These are phyloP conservation scores for Aegle marmelos DNA, from an alignment of 345 rosid genomes.

Conservation along the genomic window DNA sequence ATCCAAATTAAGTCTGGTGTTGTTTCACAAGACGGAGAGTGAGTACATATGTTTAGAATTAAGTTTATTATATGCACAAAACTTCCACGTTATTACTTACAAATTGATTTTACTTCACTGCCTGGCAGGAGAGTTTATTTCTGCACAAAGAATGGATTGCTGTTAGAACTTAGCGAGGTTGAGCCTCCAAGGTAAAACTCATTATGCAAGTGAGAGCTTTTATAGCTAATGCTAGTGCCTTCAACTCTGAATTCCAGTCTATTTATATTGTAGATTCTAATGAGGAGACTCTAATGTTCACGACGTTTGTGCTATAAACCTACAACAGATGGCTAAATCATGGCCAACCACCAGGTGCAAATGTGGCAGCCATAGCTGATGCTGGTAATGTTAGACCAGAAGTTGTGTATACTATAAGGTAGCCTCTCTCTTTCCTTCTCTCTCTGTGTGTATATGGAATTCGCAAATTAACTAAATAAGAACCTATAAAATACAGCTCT, in stretches of 20 bases:
- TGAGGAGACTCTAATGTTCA: constrained; percentile 26
- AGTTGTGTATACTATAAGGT: constrained; percentile 60
- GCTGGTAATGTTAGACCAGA: constrained; percentile 47
- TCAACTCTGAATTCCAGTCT: constrained; percentile 17
- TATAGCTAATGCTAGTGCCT: constrained; percentile 4
- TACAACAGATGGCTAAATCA: constrained; percentile 64
- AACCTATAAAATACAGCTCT: constrained; percentile 42
- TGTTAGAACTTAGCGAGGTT: constrained; percentile 52
- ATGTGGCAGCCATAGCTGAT: constrained; percentile 59
- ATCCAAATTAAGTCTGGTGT: constrained; percentile 55
- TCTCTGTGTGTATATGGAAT: neutral
- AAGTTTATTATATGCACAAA: neutral
- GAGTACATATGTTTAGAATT: constrained; percentile 26
- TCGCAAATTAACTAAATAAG: constrained; percentile 11
- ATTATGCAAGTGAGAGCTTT: constrained; percentile 1
- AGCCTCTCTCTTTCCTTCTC: neutral
- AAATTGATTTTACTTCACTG: constrained; percentile 12
- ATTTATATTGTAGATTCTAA: constrained; percentile 22
- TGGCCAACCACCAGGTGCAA: constrained; percentile 61
- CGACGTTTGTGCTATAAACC: constrained; percentile 29
- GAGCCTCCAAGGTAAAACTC: constrained; percentile 54
- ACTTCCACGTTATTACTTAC: neutral
- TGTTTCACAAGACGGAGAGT: constrained; percentile 51
- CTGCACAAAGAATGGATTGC: constrained; percentile 51
- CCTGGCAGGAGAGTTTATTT: constrained; percentile 53